Conservation (phyloP, 2,329 filamentous ascomycete genomes). For the Aspergillus melleus region DNA sequence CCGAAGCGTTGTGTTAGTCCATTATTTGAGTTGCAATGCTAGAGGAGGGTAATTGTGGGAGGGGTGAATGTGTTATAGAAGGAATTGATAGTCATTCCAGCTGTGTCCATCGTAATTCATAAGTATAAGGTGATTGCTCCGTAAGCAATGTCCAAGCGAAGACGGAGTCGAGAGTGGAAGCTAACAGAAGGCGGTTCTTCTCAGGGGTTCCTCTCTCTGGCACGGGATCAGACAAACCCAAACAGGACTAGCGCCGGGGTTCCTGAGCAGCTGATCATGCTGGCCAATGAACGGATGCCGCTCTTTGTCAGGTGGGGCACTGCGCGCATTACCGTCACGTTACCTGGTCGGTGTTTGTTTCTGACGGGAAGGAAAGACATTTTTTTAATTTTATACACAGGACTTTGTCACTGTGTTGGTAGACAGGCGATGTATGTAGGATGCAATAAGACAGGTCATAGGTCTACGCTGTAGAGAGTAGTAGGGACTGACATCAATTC, state of each 20-base stretch:
- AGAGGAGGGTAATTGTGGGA: neutral
- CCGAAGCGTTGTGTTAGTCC: neutral
- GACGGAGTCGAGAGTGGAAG: too few species aligned
- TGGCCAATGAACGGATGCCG: neutral
- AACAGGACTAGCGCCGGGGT: neutral
- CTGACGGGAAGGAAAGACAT: too few species aligned
- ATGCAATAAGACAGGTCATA: neutral
- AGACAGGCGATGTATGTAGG: neutral
- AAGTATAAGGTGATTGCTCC: too few species aligned
- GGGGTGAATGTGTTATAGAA: too few species aligned
- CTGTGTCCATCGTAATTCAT: too few species aligned
- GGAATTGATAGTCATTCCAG: too few species aligned
- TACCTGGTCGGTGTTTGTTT: neutral
- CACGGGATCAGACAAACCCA: constrained; percentile 1
- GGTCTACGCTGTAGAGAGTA: neutral
- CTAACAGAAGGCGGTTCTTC: neutral
- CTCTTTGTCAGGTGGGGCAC: neutral
- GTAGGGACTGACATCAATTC: neutral
- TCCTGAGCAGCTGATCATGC: neutral
- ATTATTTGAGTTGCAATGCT: neutral
- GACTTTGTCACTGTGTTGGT: too few species aligned
- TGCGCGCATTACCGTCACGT: neutral
- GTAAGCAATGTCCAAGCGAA: too few species aligned
- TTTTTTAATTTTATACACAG: too few species aligned
- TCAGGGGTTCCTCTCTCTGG: neutral